Evolutionary conservation across 2,329 filamentous ascomycete species (phyloP).

Genomic region (Arthrobotrys conoides): DNA sequence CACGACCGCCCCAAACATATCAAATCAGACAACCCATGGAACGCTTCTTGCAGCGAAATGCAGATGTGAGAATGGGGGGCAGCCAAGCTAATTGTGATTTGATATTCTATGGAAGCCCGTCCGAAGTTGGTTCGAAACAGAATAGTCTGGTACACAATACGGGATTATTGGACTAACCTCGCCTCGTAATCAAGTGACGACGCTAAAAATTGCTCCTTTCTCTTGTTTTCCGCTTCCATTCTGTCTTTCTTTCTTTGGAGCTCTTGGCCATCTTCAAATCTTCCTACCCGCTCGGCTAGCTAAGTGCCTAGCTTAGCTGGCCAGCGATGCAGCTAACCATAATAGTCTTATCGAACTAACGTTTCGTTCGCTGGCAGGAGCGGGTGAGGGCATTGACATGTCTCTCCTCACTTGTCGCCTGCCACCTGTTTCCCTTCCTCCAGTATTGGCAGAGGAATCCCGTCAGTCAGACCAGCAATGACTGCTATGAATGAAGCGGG

Average conservation of each 20-base stretch:
- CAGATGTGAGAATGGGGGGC: constrained; percentile 15
- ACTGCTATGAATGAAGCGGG: not conserved
- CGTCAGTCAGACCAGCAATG: constrained; percentile 4
- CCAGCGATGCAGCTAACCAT: constrained; percentile 60
- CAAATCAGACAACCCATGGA: constrained; percentile 49
- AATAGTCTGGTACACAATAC: not conserved
- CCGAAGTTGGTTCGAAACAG: constrained; percentile 34
- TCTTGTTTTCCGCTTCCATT: not conserved
- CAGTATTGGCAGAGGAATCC: not conserved
- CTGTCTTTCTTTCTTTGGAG: constrained; percentile 44
- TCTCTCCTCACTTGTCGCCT: constrained; percentile 56
- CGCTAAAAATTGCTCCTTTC: constrained; percentile 26
- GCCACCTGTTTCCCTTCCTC: constrained; percentile 47
- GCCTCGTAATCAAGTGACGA: constrained; percentile 32
- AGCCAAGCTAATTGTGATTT: constrained; percentile 41
- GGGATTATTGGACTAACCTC: constrained; percentile 15
- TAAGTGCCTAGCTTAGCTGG: constrained; percentile 32
- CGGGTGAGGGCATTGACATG: constrained; percentile 38
- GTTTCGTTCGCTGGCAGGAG: constrained; percentile 56
- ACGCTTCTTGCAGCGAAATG: constrained; percentile 36
- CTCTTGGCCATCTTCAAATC: constrained; percentile 43
- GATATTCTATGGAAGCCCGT: not conserved
- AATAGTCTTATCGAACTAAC: constrained; percentile 37
- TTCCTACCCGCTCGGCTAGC: constrained; percentile 55
- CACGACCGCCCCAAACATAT: constrained; percentile 52